These are phyloP conservation scores for Starmerella apis DNA, from an alignment of 805 yeast species.

Conservation along the genomic window DNA sequence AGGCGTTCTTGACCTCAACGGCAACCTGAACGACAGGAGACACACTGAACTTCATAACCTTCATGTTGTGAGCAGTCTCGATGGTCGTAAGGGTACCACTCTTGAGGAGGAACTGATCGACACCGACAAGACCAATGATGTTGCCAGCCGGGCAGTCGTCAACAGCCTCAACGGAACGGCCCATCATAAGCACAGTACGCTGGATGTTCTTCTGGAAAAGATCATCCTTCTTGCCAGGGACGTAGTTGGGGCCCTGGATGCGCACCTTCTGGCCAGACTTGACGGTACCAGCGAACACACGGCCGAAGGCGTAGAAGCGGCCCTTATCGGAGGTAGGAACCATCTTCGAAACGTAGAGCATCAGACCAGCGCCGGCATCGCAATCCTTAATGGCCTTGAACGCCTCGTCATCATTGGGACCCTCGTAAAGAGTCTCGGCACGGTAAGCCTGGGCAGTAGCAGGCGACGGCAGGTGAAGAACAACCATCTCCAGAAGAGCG, in stretches of 20 bases:
- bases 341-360: conserved; percentile 99
- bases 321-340: conserved; percentile 99
- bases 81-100: conserved; percentile 97
- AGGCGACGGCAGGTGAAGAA: conserved; percentile 97
- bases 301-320: conserved; percentile 99
- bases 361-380: conserved; percentile 95
- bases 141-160: conserved; percentile 99
- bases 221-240: conserved; percentile 97
- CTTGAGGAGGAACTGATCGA: conserved; percentile 98
- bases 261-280: conserved; percentile 98
- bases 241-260: conserved; percentile 99
- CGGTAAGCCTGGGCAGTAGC: conserved; percentile 98
- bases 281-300: conserved; percentile 99
- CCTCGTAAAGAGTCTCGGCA: conserved; percentile 98
- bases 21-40: conserved; percentile 99
- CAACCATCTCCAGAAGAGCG: conserved; percentile 97
- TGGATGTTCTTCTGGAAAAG: conserved; percentile 93
- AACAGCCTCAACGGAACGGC: conserved; percentile 93
- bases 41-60: conserved; percentile 99
- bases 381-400: conserved; percentile 92
- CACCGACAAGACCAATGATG: conserved; percentile 99
- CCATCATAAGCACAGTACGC: conserved; percentile 99
- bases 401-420: conserved; percentile 82
- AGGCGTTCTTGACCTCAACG: conserved; percentile 98
- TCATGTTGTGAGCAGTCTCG: conserved; percentile 97